A percentile compares a stretch with the other conserved stretches of the same genome.
Evolutionary conservation across 1,139 yeast species (phyloP).

Genomic region (Yueomyces sp.): DNA sequence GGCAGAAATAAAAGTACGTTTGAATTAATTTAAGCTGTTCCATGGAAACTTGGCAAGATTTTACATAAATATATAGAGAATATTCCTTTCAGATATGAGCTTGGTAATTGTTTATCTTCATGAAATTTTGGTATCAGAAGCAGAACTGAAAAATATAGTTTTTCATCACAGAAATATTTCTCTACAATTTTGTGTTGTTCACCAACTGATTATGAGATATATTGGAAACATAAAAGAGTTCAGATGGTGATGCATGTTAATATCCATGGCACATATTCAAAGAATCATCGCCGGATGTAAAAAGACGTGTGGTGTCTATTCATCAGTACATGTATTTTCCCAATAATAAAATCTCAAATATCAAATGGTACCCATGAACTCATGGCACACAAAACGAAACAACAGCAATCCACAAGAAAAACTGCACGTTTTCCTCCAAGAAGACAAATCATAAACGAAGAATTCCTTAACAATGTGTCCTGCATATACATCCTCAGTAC

Average conservation of each 20-base stretch:
- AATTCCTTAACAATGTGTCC: constrained; percentile 28
- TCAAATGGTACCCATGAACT: constrained; percentile 19
- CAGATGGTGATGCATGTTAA: constrained; percentile 28
- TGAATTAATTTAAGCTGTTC: too few relatives aligned
- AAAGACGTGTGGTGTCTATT: constrained; percentile 24
- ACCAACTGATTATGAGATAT: constrained; percentile 1
- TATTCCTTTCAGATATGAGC: constrained; percentile 2
- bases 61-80: background rate
- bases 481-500: constrained; percentile 27
- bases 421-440: constrained; percentile 1
- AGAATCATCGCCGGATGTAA: constrained; percentile 26
- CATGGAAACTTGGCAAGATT: background rate
- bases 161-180: constrained; percentile 14
- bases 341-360: constrained; percentile 3
- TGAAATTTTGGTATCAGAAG: constrained; percentile 22
- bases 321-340: constrained; percentile 13
- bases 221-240: constrained; percentile 4
- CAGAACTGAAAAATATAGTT: constrained; percentile 23
- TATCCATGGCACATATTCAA: constrained; percentile 26
- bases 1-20: too few relatives aligned
- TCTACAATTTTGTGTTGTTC: background rate
- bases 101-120: constrained; percentile 25
- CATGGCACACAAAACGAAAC: constrained; percentile 11
- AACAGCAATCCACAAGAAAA: too few relatives aligned
- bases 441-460: constrained; percentile 25